Conservation (phyloP, 768 basidiomycete species). For the Xerocomellus chrysenteron region DNA sequence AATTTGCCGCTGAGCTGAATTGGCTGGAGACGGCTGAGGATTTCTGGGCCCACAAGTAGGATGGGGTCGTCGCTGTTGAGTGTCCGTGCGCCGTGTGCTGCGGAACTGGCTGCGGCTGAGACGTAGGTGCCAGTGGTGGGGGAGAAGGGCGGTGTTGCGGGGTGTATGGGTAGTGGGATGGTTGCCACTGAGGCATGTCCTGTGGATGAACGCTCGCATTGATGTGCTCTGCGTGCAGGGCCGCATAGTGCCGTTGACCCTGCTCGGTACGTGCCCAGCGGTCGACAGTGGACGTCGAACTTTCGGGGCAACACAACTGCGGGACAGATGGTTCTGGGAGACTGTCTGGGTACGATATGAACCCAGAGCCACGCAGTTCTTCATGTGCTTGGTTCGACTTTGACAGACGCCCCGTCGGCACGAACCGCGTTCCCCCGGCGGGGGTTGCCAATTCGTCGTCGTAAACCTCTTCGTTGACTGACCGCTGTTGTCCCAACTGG, state of each 20-base stretch:
- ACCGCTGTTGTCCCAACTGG: conserved; percentile 45
- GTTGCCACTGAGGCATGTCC: conserved; percentile 25
- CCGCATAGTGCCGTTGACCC: conserved; percentile 7
- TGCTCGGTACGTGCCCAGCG: conserved; percentile 21
- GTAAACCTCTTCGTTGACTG: conserved; percentile 48
- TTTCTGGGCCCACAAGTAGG: conserved; percentile 17
- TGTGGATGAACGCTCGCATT: conserved; percentile 6
- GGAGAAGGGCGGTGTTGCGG: conserved; percentile 17
- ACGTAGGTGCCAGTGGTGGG: conserved; percentile 1
- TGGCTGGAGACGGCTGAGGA: conserved; percentile 1
- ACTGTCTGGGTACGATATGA: not conserved
- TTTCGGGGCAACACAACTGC: conserved; percentile 16
- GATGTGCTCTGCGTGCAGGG: conserved; percentile 7
- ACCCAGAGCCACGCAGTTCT: conserved; percentile 3
- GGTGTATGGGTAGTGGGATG: conserved; percentile 30
- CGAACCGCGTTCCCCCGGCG: conserved; percentile 63
- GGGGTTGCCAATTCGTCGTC: conserved; percentile 70
- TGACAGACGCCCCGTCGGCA: conserved; percentile 44
- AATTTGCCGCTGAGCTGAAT: conserved; percentile 9
- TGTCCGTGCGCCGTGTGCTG: conserved; percentile 22
- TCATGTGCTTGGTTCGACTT: conserved; percentile 17
- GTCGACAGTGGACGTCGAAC: conserved; percentile 11
- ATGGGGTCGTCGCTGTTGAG: conserved; percentile 10
- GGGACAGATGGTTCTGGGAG: conserved; percentile 4
- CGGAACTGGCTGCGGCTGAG: conserved; percentile 1